Evolutionary conservation across 176 grass and related monocot genomes (phyloP).

Genomic region (Leersia perrieri): DNA sequence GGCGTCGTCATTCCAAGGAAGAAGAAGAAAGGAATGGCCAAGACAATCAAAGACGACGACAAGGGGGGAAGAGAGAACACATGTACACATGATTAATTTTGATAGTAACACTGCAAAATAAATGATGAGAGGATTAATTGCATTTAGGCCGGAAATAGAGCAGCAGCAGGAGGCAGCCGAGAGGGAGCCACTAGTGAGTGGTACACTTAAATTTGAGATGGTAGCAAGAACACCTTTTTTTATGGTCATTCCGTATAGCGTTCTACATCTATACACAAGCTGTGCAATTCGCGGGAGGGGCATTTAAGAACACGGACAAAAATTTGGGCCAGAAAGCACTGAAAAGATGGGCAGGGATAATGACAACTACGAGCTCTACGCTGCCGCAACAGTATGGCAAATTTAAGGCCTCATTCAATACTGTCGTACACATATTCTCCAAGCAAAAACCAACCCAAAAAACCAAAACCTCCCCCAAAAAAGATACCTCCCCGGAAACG

Average conservation of each 20-base stretch:
- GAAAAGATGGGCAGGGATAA: conserved; percentile 28
- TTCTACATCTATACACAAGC: not conserved
- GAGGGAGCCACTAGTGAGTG: not conserved
- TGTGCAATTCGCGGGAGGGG: not conserved
- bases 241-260: not conserved
- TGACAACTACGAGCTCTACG: conserved; percentile 40
- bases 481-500: not conserved
- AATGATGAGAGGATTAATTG: not conserved
- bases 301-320: conserved; percentile 16
- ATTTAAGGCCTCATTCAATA: conserved; percentile 51
- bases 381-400: conserved; percentile 31
- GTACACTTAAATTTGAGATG: not conserved
- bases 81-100: not conserved
- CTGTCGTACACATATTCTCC: conserved; percentile 50
- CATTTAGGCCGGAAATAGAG: not conserved
- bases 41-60: not conserved
- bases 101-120: not conserved
- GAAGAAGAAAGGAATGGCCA: not conserved
- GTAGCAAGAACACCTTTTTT: not conserved
- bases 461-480: not conserved
- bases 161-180: not conserved
- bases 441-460: not conserved
- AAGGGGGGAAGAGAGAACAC: not conserved
- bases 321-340: not conserved
- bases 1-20: not conserved